Evolutionary conservation across 345 rosid species (phyloP).

Genomic region (Eucalyptus marginata): DNA sequence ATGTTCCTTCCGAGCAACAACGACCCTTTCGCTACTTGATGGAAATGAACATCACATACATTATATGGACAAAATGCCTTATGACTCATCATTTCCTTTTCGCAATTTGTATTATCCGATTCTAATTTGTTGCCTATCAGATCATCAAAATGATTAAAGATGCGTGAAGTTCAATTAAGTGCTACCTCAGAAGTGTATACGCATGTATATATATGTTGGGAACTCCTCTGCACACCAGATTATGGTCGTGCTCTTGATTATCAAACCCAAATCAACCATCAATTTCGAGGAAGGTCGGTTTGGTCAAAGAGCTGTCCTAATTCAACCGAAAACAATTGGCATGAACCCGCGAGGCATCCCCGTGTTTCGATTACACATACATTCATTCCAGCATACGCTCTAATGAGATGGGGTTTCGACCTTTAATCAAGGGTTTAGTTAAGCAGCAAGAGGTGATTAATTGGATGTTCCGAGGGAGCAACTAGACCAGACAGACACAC

Average conservation of each 20-base stretch:
- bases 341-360: neutral
- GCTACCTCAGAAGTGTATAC: neutral
- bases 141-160: neutral
- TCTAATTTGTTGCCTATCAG: neutral
- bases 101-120: rapidly evolving
- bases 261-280: neutral
- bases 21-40: neutral
- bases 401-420: neutral
- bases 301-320: neutral
- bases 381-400: neutral
- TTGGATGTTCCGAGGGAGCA: neutral
- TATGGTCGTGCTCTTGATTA: neutral
- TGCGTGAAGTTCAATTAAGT: neutral
- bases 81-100: neutral
- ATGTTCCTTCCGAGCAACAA: neutral
- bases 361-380: neutral
- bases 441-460: neutral
- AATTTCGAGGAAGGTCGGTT: too few species aligned
- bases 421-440: neutral
- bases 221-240: neutral
- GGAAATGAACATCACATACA: neutral
- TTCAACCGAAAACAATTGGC: neutral
- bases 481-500: neutral
- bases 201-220: neutral
- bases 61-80: neutral